Percentiles rank a stretch among this genome's conserved stretches.
These are phyloP conservation scores for Fusarium sp. DNA, from an alignment of 2,329 filamentous ascomycete species.

Conservation along the genomic window DNA sequence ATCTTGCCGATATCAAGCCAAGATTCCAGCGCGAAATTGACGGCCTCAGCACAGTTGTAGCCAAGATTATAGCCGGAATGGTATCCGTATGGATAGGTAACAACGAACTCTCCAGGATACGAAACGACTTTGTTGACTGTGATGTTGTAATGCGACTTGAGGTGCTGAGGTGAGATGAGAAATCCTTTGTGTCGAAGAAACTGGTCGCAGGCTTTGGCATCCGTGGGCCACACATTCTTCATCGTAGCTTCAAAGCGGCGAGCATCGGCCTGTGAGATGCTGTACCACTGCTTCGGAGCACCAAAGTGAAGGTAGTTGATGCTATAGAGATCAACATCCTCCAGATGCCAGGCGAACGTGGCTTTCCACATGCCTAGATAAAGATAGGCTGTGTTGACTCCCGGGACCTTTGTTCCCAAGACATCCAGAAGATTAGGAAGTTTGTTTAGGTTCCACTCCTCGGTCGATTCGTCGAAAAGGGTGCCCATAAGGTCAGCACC, in stretches of 20 bases:
- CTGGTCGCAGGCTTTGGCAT: slow-evolving; percentile 95
- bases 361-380: slow-evolving; percentile 99
- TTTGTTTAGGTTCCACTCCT: slow-evolving; percentile 94
- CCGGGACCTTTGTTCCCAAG: slow-evolving; percentile 93
- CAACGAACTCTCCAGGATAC: slow-evolving; percentile 96
- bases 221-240: slow-evolving; percentile 93
- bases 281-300: slow-evolving; percentile 99
- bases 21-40: slow-evolving; percentile 96
- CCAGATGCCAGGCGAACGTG: slow-evolving; percentile 98
- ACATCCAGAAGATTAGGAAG: slow-evolving; percentile 94
- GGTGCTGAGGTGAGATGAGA: slow-evolving; percentile 89
- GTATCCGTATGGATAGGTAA: slow-evolving; percentile 98
- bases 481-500: slow-evolving; percentile 97
- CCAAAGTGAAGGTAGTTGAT: slow-evolving; percentile 99
- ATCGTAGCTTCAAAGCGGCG: slow-evolving; percentile 93
- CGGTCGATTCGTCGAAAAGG: slow-evolving; percentile 87
- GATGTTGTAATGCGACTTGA: slow-evolving; percentile 91
- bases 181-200: slow-evolving; percentile 98
- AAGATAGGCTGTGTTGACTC: slow-evolving; percentile 97
- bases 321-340: slow-evolving; percentile 98
- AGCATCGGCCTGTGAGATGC: slow-evolving; percentile 95
- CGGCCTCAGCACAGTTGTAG: slow-evolving; percentile 98
- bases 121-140: slow-evolving; percentile 96
- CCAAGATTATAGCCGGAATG: slow-evolving; percentile 98
- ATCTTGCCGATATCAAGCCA: slow-evolving; percentile 97